Percentiles rank a stretch among this genome's conserved stretches.
phyloP scores from a whole-genome alignment of 768 basidiomycete species.

The Cyclocybe aegerita region DNA sequence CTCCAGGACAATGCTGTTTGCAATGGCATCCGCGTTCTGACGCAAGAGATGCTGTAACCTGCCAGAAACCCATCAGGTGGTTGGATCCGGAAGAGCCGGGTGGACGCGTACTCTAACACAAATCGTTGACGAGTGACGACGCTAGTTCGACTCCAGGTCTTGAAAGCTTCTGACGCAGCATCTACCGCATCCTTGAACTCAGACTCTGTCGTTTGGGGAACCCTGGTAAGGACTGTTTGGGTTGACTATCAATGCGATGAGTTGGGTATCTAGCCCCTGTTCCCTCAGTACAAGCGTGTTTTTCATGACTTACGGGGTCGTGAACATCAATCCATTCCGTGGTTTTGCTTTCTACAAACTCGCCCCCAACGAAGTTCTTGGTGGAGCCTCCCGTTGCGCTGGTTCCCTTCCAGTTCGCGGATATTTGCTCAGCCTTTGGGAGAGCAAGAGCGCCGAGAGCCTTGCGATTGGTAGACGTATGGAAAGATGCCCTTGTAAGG shows the following conservation, averaged over 20 bases:
- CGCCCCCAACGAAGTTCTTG: slow-evolving; percentile 89
- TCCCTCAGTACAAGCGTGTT: not conserved
- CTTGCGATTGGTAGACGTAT: slow-evolving; percentile 44
- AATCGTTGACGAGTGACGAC: slow-evolving; percentile 86
- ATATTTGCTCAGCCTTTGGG: slow-evolving; percentile 66
- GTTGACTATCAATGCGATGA: slow-evolving; percentile 58
- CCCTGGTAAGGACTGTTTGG: slow-evolving; percentile 84
- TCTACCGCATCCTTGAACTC: slow-evolving; percentile 86
- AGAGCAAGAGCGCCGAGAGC: slow-evolving; percentile 56
- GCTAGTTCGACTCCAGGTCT: slow-evolving; percentile 85
- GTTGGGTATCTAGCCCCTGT: slow-evolving; percentile 1
- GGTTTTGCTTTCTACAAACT: slow-evolving; percentile 82
- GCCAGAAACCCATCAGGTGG: not conserved
- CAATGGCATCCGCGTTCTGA: slow-evolving; percentile 82
- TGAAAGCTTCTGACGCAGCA: slow-evolving; percentile 83
- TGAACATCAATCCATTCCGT: slow-evolving; percentile 81
- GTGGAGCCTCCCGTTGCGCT: slow-evolving; percentile 82
- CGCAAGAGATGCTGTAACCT: slow-evolving; percentile 89
- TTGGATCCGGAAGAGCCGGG: not conserved
- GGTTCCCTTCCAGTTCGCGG: slow-evolving; percentile 83
- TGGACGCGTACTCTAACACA: slow-evolving; percentile 74
- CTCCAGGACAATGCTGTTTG: slow-evolving; percentile 87
- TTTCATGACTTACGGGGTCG: slow-evolving; percentile 68
- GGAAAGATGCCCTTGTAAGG: slow-evolving; percentile 32
- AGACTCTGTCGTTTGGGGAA: slow-evolving; percentile 80